These are phyloP conservation scores for Coelastrella sp. DNA, from an alignment of 139 green algal species.

Conservation along the genomic window DNA sequence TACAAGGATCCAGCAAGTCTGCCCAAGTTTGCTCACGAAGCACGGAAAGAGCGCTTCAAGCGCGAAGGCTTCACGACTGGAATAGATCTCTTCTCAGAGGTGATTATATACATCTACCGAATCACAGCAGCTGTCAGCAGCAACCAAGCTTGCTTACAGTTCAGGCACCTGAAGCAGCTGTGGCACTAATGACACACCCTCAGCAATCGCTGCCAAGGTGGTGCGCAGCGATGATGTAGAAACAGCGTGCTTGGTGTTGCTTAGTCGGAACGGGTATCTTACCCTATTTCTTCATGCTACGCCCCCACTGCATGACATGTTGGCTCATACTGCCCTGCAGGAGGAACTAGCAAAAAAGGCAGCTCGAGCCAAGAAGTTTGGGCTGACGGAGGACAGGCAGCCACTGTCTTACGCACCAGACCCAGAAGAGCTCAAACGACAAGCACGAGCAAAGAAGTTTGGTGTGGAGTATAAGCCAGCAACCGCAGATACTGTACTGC, in stretches of 20 bases:
- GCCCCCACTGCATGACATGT: too few species aligned
- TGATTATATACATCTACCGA: neutral
- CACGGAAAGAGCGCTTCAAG: conserved; percentile 51
- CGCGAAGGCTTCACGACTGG: conserved; percentile 73
- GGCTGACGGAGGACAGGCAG: neutral
- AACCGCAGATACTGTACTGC: conserved; percentile 71
- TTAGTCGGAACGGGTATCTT: too few species aligned
- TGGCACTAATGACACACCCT: too few species aligned
- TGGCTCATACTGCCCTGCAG: too few species aligned
- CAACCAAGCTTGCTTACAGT: too few species aligned
- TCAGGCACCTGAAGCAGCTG: too few species aligned
- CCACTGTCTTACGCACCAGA: conserved; percentile 22
- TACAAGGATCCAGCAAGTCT: conserved; percentile 66
- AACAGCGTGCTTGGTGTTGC: too few species aligned
- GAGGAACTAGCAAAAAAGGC: conserved; percentile 75
- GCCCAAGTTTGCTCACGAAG: conserved; percentile 61
- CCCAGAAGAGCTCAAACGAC: conserved; percentile 26
- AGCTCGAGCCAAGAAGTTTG: conserved; percentile 71
- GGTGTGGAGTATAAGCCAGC: conserved; percentile 67
- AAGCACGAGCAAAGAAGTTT: conserved; percentile 75
- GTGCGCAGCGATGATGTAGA: too few species aligned
- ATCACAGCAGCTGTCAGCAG: neutral
- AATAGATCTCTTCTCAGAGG: conserved; percentile 77
- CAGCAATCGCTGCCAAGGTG: too few species aligned
- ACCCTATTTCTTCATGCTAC: too few species aligned